These are phyloP conservation scores for Saccharomyces kudriavzevii DNA, from an alignment of 805 yeast genomes.

Conservation along the genomic window DNA sequence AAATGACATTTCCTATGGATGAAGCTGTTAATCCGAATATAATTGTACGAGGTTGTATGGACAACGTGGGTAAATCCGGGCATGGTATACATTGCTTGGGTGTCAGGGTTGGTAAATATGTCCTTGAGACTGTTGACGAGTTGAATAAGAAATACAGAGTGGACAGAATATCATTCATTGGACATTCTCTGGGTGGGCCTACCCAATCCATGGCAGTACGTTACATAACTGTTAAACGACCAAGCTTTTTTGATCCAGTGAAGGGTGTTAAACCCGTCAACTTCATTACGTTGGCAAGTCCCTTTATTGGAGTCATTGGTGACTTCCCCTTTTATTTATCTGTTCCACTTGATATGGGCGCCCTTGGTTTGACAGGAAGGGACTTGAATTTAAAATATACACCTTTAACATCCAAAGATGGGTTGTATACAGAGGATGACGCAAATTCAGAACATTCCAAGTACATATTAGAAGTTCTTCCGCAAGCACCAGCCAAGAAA, in stretches of 20 bases:
- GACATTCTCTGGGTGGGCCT: slow-evolving; percentile 91
- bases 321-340: slow-evolving; percentile 86
- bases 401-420: slow-evolving; percentile 25
- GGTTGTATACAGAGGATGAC: slow-evolving; percentile 13
- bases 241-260: slow-evolving; percentile 50
- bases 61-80: slow-evolving; percentile 82
- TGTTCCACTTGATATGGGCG: slow-evolving; percentile 75
- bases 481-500: slow-evolving; percentile 63
- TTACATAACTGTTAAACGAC: slow-evolving; percentile 51
- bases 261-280: slow-evolving; percentile 55
- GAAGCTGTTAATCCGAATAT: slow-evolving; percentile 39
- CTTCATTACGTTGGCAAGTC: slow-evolving; percentile 79
- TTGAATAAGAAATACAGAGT: slow-evolving; percentile 38
- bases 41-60: slow-evolving; percentile 73
- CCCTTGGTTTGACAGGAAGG: slow-evolving; percentile 88
- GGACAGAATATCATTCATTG: slow-evolving; percentile 70
- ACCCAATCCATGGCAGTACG: slow-evolving; percentile 88
- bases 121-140: slow-evolving; percentile 40
- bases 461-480: slow-evolving; percentile 69
- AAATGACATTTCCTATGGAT: slow-evolving; percentile 15
- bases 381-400: slow-evolving; percentile 63
- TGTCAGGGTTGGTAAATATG: slow-evolving; percentile 64
- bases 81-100: slow-evolving; percentile 83
- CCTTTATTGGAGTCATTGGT: slow-evolving; percentile 76
- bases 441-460: slow-evolving; percentile 10